Evolutionary conservation across 192 early-diverging fungal genomes (phyloP).

Genomic region (Haplosporangium gracile): DNA sequence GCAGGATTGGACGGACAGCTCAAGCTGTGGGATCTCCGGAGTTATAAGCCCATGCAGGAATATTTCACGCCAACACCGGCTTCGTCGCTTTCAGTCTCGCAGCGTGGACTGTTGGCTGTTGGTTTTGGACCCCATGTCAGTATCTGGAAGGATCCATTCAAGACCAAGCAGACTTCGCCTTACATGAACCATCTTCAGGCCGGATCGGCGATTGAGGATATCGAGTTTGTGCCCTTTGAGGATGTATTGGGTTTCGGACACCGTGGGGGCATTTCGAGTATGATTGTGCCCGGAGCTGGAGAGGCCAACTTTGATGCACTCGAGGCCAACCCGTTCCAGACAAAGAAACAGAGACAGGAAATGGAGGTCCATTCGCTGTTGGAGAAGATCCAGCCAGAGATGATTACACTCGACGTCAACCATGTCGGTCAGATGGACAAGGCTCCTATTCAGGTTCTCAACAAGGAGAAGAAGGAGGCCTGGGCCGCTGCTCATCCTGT

Average conservation of each 20-base stretch:
- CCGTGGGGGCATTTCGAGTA: slow-evolving; percentile 77
- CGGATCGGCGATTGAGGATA: slow-evolving; percentile 60
- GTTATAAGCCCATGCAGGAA: slow-evolving; percentile 81
- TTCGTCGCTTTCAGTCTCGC: slow-evolving; percentile 83
- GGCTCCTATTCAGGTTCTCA: slow-evolving; percentile 68
- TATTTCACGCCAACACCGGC: slow-evolving; percentile 87
- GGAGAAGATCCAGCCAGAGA: slow-evolving; percentile 96
- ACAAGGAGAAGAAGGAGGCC: slow-evolving; percentile 70
- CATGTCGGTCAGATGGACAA: slow-evolving; percentile 86
- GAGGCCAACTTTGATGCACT: slow-evolving; percentile 97
- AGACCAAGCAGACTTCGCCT: slow-evolving; percentile 79
- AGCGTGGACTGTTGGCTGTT: slow-evolving; percentile 86
- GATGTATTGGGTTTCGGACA: slow-evolving; percentile 94
- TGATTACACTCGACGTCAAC: slow-evolving; percentile 88
- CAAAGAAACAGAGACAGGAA: slow-evolving; percentile 88
- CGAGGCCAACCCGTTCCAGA: slow-evolving; percentile 94
- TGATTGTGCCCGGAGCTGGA: slow-evolving; percentile 93
- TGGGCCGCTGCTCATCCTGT: slow-evolving; percentile 64
- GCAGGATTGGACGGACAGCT: slow-evolving; percentile 90
- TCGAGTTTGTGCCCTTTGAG: slow-evolving; percentile 94
- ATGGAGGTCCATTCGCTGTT: slow-evolving; percentile 88
- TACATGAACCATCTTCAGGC: slow-evolving; percentile 89
- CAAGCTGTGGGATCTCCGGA: slow-evolving; percentile 95
- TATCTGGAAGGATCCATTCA: slow-evolving; percentile 93
- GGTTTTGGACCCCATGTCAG: slow-evolving; percentile 84